Evolutionary conservation across 495 filamentous ascomycete species (phyloP).

Genomic region (Aspergillus avenaceus): DNA sequence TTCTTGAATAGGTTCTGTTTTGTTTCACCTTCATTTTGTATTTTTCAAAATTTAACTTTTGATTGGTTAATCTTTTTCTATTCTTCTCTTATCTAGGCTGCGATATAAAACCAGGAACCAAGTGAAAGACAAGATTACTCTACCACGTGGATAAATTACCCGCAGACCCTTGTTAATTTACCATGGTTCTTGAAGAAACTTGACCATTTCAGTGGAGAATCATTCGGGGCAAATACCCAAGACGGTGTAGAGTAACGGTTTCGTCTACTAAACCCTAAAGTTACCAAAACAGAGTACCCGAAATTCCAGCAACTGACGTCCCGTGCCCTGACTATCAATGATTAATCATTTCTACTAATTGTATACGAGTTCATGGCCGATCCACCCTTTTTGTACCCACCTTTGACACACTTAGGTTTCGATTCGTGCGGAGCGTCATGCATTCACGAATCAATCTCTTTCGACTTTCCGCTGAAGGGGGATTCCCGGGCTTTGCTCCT

Average conservation of each 20-base stretch:
- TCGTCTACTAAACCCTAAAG: not conserved
- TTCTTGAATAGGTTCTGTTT: too few species aligned
- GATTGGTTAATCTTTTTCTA: not conserved
- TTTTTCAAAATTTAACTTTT: too few species aligned
- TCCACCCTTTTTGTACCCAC: not conserved
- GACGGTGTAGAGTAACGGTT: not conserved
- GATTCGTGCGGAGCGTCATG: not conserved
- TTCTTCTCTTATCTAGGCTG: not conserved
- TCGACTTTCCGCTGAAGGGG: not conserved
- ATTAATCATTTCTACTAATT: not conserved
- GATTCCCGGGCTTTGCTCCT: not conserved
- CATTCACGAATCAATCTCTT: not conserved
- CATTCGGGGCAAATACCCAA: not conserved
- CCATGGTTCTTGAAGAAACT: not conserved
- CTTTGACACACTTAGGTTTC: not conserved
- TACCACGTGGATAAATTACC: not conserved
- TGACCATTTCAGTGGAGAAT: not conserved
- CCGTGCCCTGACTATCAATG: too few species aligned
- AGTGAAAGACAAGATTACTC: too few species aligned
- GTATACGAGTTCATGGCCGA: not conserved
- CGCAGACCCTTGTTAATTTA: not conserved
- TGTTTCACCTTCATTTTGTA: too few species aligned
- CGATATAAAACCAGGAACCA: not conserved
- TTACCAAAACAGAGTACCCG: not conserved
- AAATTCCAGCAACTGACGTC: too few species aligned